A percentile compares a stretch with the other conserved stretches of the same genome.
Conservation (phyloP, 371 early-diverging fungal genomes). For the Thermomucor indicae-seudaticae region DNA sequence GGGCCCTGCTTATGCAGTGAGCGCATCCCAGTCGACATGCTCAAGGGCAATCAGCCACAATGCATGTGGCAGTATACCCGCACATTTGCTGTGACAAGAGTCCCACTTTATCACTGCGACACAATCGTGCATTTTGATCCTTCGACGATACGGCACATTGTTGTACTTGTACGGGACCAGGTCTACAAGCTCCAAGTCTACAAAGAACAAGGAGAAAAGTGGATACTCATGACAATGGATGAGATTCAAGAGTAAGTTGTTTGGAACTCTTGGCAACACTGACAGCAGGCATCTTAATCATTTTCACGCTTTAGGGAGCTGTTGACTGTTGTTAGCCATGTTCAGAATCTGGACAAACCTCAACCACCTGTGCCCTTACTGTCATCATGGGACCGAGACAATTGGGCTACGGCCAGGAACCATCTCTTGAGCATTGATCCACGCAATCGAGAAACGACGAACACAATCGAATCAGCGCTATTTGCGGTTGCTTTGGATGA, state of each 20-base stretch:
- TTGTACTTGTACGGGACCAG: constrained; percentile 75
- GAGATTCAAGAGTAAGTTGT: constrained; percentile 69
- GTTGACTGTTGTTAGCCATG: constrained; percentile 37
- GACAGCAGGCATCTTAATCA: not conserved
- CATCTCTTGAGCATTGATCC: constrained; percentile 53
- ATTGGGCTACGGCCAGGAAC: constrained; percentile 69
- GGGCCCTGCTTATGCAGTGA: constrained; percentile 20
- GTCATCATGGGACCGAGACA: constrained; percentile 85
- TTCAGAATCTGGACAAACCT: constrained; percentile 21
- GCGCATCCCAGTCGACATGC: constrained; percentile 51
- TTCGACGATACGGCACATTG: constrained; percentile 56
- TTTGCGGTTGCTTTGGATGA: constrained; percentile 83
- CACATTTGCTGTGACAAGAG: constrained; percentile 74
- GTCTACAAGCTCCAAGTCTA: constrained; percentile 70
- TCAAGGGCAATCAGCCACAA: constrained; percentile 25
- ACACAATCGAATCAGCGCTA: constrained; percentile 60
- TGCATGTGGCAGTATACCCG: constrained; percentile 67
- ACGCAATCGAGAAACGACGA: constrained; percentile 43
- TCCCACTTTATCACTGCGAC: constrained; percentile 74
- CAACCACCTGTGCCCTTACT: constrained; percentile 69
- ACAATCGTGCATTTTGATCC: constrained; percentile 48
- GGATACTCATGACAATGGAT: constrained; percentile 49
- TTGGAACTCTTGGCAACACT: not conserved
- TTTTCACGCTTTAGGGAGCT: constrained; percentile 14
- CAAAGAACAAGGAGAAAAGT: constrained; percentile 32